Evolutionary conservation across 2,329 filamentous ascomycete genomes (phyloP), one percentile per base, ranked within the genome.

Genomic region (Colletotrichum costaricense): DNA sequence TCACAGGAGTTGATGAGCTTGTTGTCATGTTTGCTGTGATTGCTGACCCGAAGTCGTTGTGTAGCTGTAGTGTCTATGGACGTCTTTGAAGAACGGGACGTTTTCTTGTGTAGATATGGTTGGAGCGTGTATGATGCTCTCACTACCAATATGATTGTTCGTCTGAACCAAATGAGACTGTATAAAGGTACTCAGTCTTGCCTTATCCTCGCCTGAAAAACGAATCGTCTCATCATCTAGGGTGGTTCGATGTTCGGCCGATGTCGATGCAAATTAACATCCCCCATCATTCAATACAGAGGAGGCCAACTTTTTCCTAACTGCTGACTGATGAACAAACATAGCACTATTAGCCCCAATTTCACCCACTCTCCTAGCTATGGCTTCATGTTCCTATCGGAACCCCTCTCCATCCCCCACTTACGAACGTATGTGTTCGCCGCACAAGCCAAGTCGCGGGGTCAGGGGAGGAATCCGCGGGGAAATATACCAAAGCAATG

Each of bases 221-320:
- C 22, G 38, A 12, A 54, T 63, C 33, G 7, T 49, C 19, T 24
- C 28, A 69, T 35, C 12, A 42, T 4, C 14, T 12, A 24, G 14
- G 52, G 56, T 72, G 64, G 49, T 33, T 69, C 65, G 58, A 72
- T 63, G 4, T 69, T 49, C 38, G 30, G 65, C 57, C 28, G 65
- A 69, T 58, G 58, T 11, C 52, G 49, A 38, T 14, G 24, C 42
- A 33, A 46, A 35, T 49, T 49, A 49, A 49, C 42, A 9, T 22
- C 8, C 42, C 42, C 42, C 42, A 22, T 49, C 19, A 11, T 49
- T 49, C 42, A 49, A n/a, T 22, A 11, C 42, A 49, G 42, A 22
- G 16, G 42, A 49, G n/a, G 16, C 42, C 42, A 22, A 8, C 8
- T 19, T 1, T 9, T 49, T 49, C 42, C 42, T 11, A n/a, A 49